Percentiles rank a stretch among this genome's conserved stretches.
These are phyloP conservation scores for Heliamphora pulchella DNA, from an alignment of 179 eudicot genomes.

Conservation along the genomic window DNA sequence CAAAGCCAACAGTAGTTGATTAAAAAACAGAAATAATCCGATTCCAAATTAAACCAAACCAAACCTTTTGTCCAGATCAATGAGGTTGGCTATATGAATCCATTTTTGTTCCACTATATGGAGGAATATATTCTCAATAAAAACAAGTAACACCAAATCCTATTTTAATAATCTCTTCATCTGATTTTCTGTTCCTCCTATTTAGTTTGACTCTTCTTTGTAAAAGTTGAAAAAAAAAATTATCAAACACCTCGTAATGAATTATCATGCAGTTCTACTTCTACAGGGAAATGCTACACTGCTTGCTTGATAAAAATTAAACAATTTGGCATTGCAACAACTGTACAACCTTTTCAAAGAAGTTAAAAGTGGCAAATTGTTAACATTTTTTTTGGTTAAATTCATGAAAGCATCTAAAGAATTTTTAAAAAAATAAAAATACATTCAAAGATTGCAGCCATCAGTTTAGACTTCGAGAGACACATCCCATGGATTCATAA, in stretches of 20 bases:
- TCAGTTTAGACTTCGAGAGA: background rate
- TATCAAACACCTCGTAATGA: too few species aligned
- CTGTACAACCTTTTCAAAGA: background rate
- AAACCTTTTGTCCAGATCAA: background rate
- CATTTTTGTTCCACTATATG: background rate
- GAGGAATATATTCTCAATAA: background rate
- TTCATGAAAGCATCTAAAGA: background rate
- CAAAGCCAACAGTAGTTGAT: background rate
- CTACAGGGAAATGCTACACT: too few species aligned
- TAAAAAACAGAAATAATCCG: background rate
- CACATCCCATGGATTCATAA: background rate
- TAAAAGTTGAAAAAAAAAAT: background rate
- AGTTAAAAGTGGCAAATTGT: background rate
- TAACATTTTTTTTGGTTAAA: too few species aligned
- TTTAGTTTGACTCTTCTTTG: background rate
- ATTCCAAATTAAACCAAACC: background rate
- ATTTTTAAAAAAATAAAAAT: too few species aligned
- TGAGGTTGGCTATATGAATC: background rate
- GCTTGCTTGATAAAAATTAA: background rate
- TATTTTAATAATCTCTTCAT: background rate
- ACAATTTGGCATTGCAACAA: background rate
- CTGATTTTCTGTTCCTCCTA: too few species aligned
- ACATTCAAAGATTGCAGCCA: background rate
- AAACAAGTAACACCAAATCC: background rate
- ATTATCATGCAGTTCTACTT: too few species aligned